Base-by-base conservation (phyloP, 495 filamentous ascomycete species). In the Talaromyces wortmannii region DNA sequence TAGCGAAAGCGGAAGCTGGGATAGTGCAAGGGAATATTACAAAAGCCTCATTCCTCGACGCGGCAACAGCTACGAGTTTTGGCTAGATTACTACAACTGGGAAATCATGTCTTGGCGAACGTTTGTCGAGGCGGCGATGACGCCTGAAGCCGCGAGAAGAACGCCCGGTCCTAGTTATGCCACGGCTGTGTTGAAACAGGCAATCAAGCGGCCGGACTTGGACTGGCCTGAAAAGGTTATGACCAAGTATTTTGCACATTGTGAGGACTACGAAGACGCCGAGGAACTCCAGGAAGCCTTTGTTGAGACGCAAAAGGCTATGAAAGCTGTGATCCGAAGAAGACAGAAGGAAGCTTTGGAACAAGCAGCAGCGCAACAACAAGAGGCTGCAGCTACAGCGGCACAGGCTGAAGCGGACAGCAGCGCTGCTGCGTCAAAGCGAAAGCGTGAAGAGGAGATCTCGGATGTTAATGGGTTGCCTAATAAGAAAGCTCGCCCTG, bases 181-280 rank as follows among this genome's bases (percentile, higher is more conserved):
- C 10, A 92, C 89, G 3, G 78, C 71, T 10, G 85, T 96, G 44
- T 71, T 97, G 40, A 81, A 83, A 55, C 79, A 86, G 58, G 91
- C 89, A 6, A 76, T 96, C 51, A 74, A 80, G 56, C 77, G 84
- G 55, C 74, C 75, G 23, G 80, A 79, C 30, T 64, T 98, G n/a
- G 91, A 98, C 67, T 94, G 87, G 86, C 94, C 94, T 0, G 92
- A 96, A 66, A 89, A 88, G 63, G 78, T 97, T 43, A 77, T 96
- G 67, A 87, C 91, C 58, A 81, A 86, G 16, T 96, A 88, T 56
- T 69, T 91, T 33, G 78, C 88, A 42, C 92, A 97, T 62, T 95
- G 90, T 62, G 86, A 92, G 61, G 88, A 91, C 58, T 91, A 94
- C 59, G 91, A 94, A 63, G 78, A 83, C 48, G 81, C 86, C 6